A percentile compares a stretch with the other conserved stretches of the same genome.
phyloP scores from a whole-genome alignment of 495 filamentous ascomycete species.

The Penicillium goetzii region DNA sequence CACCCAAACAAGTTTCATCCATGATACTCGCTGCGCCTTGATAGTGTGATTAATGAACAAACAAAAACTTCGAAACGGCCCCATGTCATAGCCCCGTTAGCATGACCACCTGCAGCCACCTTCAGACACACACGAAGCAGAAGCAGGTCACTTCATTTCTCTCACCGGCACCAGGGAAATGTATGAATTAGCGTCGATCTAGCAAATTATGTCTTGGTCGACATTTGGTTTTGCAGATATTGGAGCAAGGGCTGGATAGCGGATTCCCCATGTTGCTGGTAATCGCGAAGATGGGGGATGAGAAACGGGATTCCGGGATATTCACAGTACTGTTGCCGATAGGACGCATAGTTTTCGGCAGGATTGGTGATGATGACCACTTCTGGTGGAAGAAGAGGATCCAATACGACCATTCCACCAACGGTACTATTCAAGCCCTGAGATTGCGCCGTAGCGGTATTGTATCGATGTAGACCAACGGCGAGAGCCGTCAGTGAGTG shows the following conservation, averaged over 20 bases:
- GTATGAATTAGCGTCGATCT: constrained; percentile 7
- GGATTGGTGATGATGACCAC: constrained; percentile 33
- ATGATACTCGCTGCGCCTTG: constrained; percentile 11
- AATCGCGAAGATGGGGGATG: constrained; percentile 44
- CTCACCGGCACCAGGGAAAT: constrained; percentile 7
- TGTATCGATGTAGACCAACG: constrained; percentile 41
- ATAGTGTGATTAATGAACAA: constrained; percentile 1
- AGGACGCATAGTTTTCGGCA: constrained; percentile 38
- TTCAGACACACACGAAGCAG: constrained; percentile 26
- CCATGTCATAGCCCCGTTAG: neutral
- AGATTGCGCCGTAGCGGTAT: constrained; percentile 30
- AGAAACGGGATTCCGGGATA: constrained; percentile 47
- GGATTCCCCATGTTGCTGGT: constrained; percentile 35
- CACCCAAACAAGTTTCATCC: constrained; percentile 1
- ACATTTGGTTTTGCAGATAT: constrained; percentile 23
- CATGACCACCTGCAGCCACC: constrained; percentile 27
- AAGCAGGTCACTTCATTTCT: constrained; percentile 6
- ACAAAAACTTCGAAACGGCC: constrained; percentile 14
- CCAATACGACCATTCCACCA: constrained; percentile 26
- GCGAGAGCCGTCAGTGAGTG: constrained; percentile 44
- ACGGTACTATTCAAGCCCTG: constrained; percentile 18
- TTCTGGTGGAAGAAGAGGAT: constrained; percentile 32
- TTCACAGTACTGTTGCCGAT: constrained; percentile 39
- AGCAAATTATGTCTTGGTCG: neutral
- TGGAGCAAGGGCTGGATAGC: constrained; percentile 40